Conservation (phyloP, 2,329 filamentous ascomycete species). For the Fusarium austroafricanum region DNA sequence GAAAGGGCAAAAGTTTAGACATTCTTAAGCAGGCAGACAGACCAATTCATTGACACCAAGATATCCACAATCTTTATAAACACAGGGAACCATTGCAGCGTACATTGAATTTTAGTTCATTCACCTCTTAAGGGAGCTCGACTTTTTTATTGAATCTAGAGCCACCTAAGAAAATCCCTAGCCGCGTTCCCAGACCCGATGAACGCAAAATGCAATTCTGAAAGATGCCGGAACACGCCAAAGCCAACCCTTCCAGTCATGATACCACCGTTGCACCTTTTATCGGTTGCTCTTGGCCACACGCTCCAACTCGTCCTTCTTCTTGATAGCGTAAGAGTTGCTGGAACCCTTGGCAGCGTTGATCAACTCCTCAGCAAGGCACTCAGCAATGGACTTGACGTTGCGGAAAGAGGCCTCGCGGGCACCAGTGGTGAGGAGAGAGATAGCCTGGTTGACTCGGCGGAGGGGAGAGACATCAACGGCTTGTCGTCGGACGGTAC, state of each 20-base stretch:
- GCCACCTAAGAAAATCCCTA: constrained; percentile 57
- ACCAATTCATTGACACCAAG: neutral
- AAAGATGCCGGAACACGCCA: constrained; percentile 60
- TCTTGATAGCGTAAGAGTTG: constrained; percentile 99
- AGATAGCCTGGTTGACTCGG: constrained; percentile 99
- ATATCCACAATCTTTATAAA: constrained; percentile 1
- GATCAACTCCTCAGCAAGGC: constrained; percentile 99
- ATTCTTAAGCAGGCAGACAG: neutral
- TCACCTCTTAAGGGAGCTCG: constrained; percentile 54
- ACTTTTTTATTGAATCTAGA: constrained; percentile 59
- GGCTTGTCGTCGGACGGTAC: constrained; percentile 99
- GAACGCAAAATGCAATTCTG: constrained; percentile 62
- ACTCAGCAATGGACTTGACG: constrained; percentile 99
- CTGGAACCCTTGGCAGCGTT: constrained; percentile 99
- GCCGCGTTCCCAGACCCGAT: constrained; percentile 58
- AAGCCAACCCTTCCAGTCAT: constrained; percentile 55
- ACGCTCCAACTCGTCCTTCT: constrained; percentile 99
- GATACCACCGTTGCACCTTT: constrained; percentile 61
- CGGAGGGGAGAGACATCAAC: constrained; percentile 99
- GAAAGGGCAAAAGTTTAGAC: neutral
- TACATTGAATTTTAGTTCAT: constrained; percentile 47
- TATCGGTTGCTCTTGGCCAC: constrained; percentile 99
- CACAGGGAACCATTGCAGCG: constrained; percentile 11
- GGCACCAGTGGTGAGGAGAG: constrained; percentile 98
- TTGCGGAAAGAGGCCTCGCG: constrained; percentile 99